Evolutionary conservation across 495 filamentous ascomycete species (phyloP), one percentile per base, ranked within the genome.

Genomic region (Achaetomiella virescens): DNA sequence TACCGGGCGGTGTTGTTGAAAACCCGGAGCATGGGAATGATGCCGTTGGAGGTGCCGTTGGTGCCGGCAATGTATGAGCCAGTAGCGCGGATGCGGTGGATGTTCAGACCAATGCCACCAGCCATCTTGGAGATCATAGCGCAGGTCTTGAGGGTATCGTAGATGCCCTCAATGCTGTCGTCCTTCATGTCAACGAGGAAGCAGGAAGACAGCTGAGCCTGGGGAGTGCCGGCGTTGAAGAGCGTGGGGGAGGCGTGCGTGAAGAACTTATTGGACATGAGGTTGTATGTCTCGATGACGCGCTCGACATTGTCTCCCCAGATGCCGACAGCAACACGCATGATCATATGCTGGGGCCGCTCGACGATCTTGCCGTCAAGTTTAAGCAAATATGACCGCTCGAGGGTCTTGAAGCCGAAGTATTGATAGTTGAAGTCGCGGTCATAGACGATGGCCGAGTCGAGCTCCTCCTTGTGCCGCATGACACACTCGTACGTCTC

Each of bases 341-440:
- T 98, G 66, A 98, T 89, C 89, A 97, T 88, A 74, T 98, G 93
- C 72, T 98, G 93, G 45, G 93, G 93, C 60, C 93, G 83, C 79
- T 98, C 93, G 7, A 90, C 91, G 65, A 97, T 87, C 71, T 93
- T 91, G 60, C 90, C 91, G 61, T 96, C 80, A 54, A 96, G 85
- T 53, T 91, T 88, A 31, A 98, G 83, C 22, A 98, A 85, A 66
- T 98, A 98, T 67, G 93, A 97, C 48, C 93, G 86, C 79, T 98
- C 93, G 38, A 98, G 80, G 2, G 93, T 98, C 83, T 98, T 98
- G 85, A 98, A 98, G 54, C 93, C 93, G 56, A 98, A 98, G 78
- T 90, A 98, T 77, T 98, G 95, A 78, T 98, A 98, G 80, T 97
- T 97, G 81, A 98, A 98, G 68, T 98, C 93, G 54, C 93, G 85